These are phyloP conservation scores for Graphilbum fragrans DNA, from an alignment of 2,329 filamentous ascomycete species.

Conservation along the genomic window DNA sequence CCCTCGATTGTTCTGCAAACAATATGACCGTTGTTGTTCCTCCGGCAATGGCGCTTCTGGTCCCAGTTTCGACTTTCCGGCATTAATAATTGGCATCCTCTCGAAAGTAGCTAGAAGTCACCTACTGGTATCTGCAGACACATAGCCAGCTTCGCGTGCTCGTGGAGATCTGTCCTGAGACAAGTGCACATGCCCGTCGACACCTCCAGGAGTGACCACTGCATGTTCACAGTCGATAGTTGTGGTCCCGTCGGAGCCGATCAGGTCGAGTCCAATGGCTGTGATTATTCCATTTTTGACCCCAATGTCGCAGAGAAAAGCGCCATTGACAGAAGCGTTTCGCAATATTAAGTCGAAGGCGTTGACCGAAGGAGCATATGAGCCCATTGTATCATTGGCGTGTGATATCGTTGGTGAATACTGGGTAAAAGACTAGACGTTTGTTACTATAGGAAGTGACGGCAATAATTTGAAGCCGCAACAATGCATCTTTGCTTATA, in stretches of 20 bases:
- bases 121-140: constrained; percentile 9
- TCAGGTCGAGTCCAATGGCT: background rate
- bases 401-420: no score
- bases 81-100: background rate
- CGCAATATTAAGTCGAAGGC: constrained; percentile 4
- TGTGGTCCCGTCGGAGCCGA: background rate
- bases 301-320: constrained; percentile 5
- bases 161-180: constrained; percentile 17
- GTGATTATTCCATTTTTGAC: constrained; percentile 3
- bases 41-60: constrained; percentile 40
- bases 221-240: constrained; percentile 6
- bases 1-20: constrained; percentile 39
- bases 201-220: constrained; percentile 12
- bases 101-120: background rate
- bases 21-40: constrained; percentile 45
- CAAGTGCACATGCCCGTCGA: constrained; percentile 24
- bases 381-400: no score
- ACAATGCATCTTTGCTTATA: no score
- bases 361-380: no score
- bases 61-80: constrained; percentile 22
- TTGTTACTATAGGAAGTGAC: no score
- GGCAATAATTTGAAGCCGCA: no score
- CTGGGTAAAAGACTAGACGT: no score
- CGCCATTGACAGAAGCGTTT: constrained; percentile 6
- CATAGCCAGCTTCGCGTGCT: constrained; percentile 14